Percentiles rank a stretch among this genome's conserved stretches.
phyloP scores from a whole-genome alignment of 176 grass and related monocot genomes.

The Zoysia japonica region DNA sequence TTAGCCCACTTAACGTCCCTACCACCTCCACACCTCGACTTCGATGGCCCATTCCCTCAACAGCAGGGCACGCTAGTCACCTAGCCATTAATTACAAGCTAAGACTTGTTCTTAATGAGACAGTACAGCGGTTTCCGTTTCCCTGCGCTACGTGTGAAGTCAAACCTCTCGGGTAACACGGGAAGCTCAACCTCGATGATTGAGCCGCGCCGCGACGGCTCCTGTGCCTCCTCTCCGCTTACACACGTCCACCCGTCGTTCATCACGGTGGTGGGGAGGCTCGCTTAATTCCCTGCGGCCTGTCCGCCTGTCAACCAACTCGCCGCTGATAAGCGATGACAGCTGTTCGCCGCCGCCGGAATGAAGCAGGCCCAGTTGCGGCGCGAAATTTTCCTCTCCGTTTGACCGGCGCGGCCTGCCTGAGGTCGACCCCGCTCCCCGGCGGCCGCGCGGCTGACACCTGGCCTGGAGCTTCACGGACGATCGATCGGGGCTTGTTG shows the following conservation, averaged over 20 bases:
- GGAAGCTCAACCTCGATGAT: conserved; percentile 14
- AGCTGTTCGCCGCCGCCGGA: too few relatives aligned
- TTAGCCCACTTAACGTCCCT: neutral
- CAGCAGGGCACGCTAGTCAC: neutral
- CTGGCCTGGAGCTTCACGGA: too few relatives aligned
- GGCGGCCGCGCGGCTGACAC: conserved; percentile 11
- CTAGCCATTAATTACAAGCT: neutral
- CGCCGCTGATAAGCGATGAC: neutral
- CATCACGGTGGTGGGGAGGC: neutral
- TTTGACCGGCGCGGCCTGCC: conserved; percentile 4
- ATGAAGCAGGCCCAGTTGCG: too few relatives aligned
- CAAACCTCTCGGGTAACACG: neutral
- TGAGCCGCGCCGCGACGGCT: neutral
- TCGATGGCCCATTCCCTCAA: neutral
- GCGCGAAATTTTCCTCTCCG: neutral
- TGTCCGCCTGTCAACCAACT: conserved; percentile 29
- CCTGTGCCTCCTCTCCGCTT: too few relatives aligned
- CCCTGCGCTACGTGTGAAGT: neutral
- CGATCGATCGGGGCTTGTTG: too few relatives aligned
- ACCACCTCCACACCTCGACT: neutral
- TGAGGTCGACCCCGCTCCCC: conserved; percentile 24
- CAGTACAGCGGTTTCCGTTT: neutral
- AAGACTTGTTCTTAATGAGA: neutral
- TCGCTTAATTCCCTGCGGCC: neutral
- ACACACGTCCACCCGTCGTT: neutral